Percentiles rank a stretch among this genome's conserved stretches.
These are phyloP conservation scores for Solanum piurae DNA, from an alignment of 257 asterid genomes.

Conservation along the genomic window DNA sequence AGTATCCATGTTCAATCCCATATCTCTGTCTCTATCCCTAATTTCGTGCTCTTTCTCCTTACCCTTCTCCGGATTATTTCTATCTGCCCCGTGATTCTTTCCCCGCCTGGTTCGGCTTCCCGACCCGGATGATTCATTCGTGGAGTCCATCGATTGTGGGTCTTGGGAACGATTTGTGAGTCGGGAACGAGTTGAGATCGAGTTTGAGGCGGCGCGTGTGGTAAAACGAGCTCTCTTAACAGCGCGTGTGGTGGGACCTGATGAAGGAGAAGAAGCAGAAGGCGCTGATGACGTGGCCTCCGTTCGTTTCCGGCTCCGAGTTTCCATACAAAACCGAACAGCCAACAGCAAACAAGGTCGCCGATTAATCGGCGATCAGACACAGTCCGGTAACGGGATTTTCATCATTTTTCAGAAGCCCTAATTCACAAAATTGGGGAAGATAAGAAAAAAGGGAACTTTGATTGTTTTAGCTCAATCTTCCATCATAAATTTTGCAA, in stretches of 20 bases:
- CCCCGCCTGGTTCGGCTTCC: conserved; percentile 72
- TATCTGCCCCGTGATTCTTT: conserved; percentile 35
- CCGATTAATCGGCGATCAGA: conserved; percentile 95
- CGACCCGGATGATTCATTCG: conserved; percentile 18
- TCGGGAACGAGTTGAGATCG: neutral
- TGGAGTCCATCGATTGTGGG: neutral
- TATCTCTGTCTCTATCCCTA: conserved; percentile 46
- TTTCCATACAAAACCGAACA: conserved; percentile 90
- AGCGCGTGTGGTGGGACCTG: neutral
- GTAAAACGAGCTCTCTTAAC: neutral
- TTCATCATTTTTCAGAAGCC: conserved; percentile 28
- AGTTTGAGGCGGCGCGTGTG: neutral
- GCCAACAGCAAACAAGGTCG: conserved; percentile 41
- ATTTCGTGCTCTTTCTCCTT: conserved; percentile 81
- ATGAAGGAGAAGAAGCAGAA: conserved; percentile 23
- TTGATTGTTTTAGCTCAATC: conserved; percentile 14
- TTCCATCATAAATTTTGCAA: neutral
- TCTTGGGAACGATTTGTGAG: neutral
- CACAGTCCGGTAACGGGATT: conserved; percentile 28
- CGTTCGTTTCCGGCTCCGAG: conserved; percentile 99
- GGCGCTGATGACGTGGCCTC: conserved; percentile 98
- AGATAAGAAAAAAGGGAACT: neutral
- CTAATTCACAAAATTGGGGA: conserved; percentile 15
- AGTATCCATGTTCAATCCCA: conserved; percentile 43
- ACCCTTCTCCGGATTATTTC: conserved; percentile 63